phyloP scores from a whole-genome alignment of 2,329 filamentous ascomycete species.

The Sclerotinia sclerotiorum region DNA sequence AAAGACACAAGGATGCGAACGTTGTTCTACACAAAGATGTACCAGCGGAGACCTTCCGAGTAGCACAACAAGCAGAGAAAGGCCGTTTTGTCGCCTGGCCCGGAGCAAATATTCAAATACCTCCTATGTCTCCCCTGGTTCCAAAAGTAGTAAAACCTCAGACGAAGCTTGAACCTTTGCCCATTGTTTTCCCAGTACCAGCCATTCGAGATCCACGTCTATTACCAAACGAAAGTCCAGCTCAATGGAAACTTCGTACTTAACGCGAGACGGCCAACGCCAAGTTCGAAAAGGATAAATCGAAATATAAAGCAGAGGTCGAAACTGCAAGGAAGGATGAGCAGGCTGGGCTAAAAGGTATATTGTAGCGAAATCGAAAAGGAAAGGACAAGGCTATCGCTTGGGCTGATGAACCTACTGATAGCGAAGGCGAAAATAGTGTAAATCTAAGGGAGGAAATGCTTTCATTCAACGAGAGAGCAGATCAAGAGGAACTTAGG shows the following conservation, averaged over 20 bases:
- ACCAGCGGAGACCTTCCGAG: background rate
- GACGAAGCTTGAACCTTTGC: background rate
- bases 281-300: background rate
- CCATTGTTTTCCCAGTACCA: background rate
- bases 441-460: background rate
- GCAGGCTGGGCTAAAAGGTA: background rate
- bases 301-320: background rate
- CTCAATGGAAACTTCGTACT: slow-evolving; percentile 6
- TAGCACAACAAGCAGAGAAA: background rate
- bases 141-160: background rate
- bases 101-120: background rate
- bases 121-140: background rate
- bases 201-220: background rate
- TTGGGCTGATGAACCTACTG: background rate
- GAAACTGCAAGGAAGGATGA: background rate
- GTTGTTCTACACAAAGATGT: too few species aligned
- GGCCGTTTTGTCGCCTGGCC: background rate
- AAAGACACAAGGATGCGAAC: background rate
- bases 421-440: too few species aligned
- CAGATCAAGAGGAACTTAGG: slow-evolving; percentile 2
- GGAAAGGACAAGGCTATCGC: background rate
- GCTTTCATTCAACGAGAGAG: slow-evolving; percentile 5
- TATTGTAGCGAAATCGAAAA: slow-evolving; percentile 1
- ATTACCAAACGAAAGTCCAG: background rate
- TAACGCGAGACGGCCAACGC: background rate